Conservation (phyloP, 441 rosid species). For the Viola pubescens region DNA sequence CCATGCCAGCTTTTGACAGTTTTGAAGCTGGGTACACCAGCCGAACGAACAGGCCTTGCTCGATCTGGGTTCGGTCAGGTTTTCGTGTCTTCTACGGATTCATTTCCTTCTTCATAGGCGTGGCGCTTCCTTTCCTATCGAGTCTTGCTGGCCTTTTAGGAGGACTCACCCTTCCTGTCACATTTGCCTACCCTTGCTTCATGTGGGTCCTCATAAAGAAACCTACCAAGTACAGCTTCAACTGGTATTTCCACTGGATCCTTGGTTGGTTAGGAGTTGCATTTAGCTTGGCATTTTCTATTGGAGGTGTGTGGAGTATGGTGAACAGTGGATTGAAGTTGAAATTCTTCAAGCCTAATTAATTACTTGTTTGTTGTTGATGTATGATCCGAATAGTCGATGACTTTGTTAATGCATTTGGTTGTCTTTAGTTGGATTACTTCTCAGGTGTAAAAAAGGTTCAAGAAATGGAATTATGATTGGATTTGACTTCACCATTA, state of each 20-base stretch:
- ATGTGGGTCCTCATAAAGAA: conserved; percentile 90
- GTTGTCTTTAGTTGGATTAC: background rate
- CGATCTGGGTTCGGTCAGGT: conserved; percentile 90
- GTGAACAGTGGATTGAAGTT: conserved; percentile 75
- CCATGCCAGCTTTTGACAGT: conserved; percentile 92
- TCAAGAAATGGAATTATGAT: too few relatives aligned
- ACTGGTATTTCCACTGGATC: conserved; percentile 87
- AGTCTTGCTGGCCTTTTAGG: conserved; percentile 87
- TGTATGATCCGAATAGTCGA: background rate
- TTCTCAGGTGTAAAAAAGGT: too few relatives aligned
- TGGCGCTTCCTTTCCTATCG: conserved; percentile 84
- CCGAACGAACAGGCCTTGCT: conserved; percentile 87
- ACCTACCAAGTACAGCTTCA: conserved; percentile 77
- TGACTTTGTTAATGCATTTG: conserved; percentile 10
- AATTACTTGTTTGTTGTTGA: conserved; percentile 10
- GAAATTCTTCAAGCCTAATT: conserved; percentile 75
- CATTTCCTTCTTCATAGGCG: conserved; percentile 73
- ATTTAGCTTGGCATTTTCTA: conserved; percentile 79
- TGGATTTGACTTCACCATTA: too few relatives aligned
- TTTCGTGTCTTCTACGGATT: conserved; percentile 82
- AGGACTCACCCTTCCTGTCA: conserved; percentile 84
- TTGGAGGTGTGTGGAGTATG: conserved; percentile 88
- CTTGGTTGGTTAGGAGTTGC: conserved; percentile 89
- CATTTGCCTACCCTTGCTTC: conserved; percentile 96
- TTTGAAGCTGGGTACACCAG: conserved; percentile 90